phyloP scores from a whole-genome alignment of 352 stramenopile species.

The Pythium monospermum region DNA sequence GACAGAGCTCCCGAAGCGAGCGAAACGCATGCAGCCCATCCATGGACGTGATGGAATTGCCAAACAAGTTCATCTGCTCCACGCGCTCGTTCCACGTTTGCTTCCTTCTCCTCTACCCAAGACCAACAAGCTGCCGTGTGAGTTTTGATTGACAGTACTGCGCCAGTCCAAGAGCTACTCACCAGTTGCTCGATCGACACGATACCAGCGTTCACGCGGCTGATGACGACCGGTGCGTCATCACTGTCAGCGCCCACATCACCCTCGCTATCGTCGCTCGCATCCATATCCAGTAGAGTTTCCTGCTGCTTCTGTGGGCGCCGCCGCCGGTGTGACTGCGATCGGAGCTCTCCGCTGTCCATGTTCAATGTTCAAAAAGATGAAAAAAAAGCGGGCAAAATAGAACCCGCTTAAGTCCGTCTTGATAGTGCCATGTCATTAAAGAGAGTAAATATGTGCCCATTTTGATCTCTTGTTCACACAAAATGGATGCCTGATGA shows the following conservation, averaged over 20 bases:
- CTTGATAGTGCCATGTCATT: too few relatives aligned
- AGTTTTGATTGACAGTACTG: too few relatives aligned
- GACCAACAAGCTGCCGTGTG: too few relatives aligned
- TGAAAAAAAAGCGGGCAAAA: background rate
- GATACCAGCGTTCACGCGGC: constrained; percentile 16
- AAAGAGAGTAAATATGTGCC: too few relatives aligned
- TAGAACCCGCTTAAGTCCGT: too few relatives aligned
- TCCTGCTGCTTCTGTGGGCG: too few relatives aligned
- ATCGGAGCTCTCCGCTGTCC: background rate
- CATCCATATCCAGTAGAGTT: too few relatives aligned
- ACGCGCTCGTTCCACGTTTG: constrained; percentile 32
- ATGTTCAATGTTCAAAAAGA: background rate
- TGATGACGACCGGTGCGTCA: constrained; percentile 2
- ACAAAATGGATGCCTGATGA: too few relatives aligned
- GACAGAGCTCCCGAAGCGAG: constrained; percentile 61
- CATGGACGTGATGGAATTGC: constrained; percentile 57
- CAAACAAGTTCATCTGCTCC: constrained; percentile 76
- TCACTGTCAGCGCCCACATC: background rate
- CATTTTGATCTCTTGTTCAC: too few relatives aligned
- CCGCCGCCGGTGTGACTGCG: background rate
- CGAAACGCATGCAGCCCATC: constrained; percentile 64
- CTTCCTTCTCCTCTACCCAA: constrained; percentile 27
- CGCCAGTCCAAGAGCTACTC: background rate
- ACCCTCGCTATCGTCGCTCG: background rate
- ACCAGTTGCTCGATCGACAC: constrained; percentile 12